Evolutionary conservation across 2,329 filamentous ascomycete genomes (phyloP), one percentile per base, ranked within the genome.

Genomic region (Graphium sp.): DNA sequence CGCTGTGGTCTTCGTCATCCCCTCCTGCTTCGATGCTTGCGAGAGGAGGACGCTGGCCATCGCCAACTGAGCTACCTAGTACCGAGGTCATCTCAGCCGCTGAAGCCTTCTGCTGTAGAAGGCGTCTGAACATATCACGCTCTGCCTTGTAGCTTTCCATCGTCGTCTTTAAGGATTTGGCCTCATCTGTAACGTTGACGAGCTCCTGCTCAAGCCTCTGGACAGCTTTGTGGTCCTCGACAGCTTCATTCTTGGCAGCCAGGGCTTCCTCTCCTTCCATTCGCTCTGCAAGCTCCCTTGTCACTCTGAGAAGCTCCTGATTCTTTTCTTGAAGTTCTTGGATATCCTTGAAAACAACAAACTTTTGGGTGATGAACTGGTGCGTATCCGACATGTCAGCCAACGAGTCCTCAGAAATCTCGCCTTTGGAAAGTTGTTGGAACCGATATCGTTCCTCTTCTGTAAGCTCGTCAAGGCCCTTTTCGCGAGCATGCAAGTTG

Each of bases 41-140:
- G 30, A 74, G 53, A 18, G 71, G 60, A 29, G 62, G 57, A 21
- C 65, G 60, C 26, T 56, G 50, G 26, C 48, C 54, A 11, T 68
- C 64, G 34, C 75, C 70, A 18, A 78, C 54, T 12, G 79, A 80
- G 40, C 75, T 72, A 2, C 77, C 81, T 44, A 91, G 74, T 28
- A 74, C 61, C 2, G 74, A 74, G 11, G 67, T 64, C 23, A 77
- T 58, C 34, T 84, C 76, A 9, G 56, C 61, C 47, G 67, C 46
- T 45, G 66, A 43, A 44, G 61, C 47, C 54, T 74, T 50, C 36
- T 89, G 80, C 39, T 87, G 80, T 18, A 94, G 67, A 60, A 95
- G 85, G 29, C 85, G 83, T 14, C 87, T 75, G 74, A 94, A 95
- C 71, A 94, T 94, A 47, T 98, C 87, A 36, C 89, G 76, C 55